phyloP scores from a whole-genome alignment of 2,329 filamentous ascomycete species.

The Lithohypha guttulata region DNA sequence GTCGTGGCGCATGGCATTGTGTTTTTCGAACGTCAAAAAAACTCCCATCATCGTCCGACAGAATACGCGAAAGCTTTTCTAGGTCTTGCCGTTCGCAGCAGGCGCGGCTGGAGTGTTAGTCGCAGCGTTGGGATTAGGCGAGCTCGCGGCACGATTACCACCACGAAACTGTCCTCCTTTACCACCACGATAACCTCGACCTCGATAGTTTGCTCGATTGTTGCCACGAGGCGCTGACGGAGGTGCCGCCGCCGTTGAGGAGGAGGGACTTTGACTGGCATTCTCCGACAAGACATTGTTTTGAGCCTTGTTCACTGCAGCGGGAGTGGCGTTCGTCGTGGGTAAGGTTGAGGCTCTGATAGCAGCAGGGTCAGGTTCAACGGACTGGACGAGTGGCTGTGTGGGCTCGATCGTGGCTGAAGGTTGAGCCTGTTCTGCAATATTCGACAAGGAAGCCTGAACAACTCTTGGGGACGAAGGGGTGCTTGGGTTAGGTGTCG shows the following conservation, averaged over 20 bases:
- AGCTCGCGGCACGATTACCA: conserved; percentile 8
- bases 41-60: background rate
- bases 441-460: conserved; percentile 4
- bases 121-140: conserved; percentile 1
- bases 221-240: conserved; percentile 13
- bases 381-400: background rate
- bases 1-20: too few species aligned
- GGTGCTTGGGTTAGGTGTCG: conserved; percentile 1
- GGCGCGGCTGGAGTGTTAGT: background rate
- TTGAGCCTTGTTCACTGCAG: too few species aligned
- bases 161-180: conserved; percentile 12
- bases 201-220: conserved; percentile 11
- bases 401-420: conserved; percentile 5
- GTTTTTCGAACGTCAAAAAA: too few species aligned
- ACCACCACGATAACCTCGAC: conserved; percentile 7
- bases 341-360: background rate
- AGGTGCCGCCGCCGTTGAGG: background rate
- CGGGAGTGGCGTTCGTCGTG: too few species aligned
- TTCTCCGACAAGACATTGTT: too few species aligned
- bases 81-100: background rate
- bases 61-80: background rate
- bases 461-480: conserved; percentile 1
- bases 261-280: too few species aligned
- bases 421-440: conserved; percentile 9
- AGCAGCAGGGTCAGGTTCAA: conserved; percentile 10